Base-by-base conservation (phyloP, 768 basidiomycete genomes). In the Lyophyllum atratum region DNA sequence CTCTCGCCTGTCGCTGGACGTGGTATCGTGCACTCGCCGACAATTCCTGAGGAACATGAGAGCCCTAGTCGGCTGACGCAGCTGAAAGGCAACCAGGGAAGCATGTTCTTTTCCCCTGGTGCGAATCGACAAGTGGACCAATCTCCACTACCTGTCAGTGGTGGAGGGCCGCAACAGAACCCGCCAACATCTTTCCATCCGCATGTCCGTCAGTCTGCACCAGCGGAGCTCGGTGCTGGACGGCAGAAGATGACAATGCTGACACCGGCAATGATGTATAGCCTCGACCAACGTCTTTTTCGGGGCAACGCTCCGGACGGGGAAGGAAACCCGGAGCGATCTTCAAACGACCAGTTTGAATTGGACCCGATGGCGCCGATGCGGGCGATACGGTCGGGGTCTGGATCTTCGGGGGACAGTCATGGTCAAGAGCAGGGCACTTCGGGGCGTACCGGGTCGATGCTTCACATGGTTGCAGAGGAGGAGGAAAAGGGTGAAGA, bases 191-290 rank as follows among this genome's bases (percentile, higher is more conserved):
- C 43, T 19, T 25, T 45, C 25, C 48, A 52, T 14, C 58, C 54
- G 19, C 54, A 25, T 26, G 43, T 65, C 29, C 59, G 56, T 14
- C 71, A 71, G 49, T 81, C 85, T 25, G 85, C 86, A 0, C 87
- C 87, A 19, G 76, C 85, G 4, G 77, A 79, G 52, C 66, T 85
- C 8, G 76, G 76, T n/a, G 63, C 70, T 11, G 68, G 63, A 0
- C 75, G 76, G 51, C 68, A 67, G 5, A 66, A 67, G 26, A 74
- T 68, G 4, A 43, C 67, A 10, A 12, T 47, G 17, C 59, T 49
- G 26, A 60, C 64, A 19, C 74, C 66, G 11, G 49, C 59, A 26
- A 34, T 59, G 49, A 70, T 64, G 56, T 64, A 64, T 40, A 78
- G 76, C 59, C 62, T 77, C 10, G 76, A 78, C 50, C 65, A 65